Percentiles rank a stretch among this genome's conserved stretches.
Evolutionary conservation across 1,284 basidiomycete genomes (phyloP).

Genomic region (Somion occarium): DNA sequence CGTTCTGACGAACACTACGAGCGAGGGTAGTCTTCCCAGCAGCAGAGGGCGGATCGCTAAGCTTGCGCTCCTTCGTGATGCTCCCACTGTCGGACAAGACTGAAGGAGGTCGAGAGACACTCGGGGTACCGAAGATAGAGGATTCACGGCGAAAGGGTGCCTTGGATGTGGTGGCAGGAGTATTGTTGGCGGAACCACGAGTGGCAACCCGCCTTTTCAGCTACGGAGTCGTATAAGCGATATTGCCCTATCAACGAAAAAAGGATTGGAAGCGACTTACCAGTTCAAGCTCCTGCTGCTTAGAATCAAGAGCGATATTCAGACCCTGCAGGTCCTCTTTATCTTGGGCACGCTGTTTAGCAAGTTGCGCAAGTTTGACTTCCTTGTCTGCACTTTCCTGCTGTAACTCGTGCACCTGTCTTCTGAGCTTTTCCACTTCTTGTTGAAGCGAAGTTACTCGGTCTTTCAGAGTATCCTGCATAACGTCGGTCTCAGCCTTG

Average conservation of each 20-base stretch:
- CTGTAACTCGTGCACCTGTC: conserved; percentile 66
- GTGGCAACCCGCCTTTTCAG: conserved; percentile 58
- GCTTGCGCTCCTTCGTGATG: conserved; percentile 28
- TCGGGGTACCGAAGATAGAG: conserved; percentile 42
- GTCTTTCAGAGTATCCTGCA: conserved; percentile 41
- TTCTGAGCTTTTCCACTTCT: conserved; percentile 59
- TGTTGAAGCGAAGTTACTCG: conserved; percentile 48
- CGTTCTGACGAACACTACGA: conserved; percentile 46
- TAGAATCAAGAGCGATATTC: conserved; percentile 84
- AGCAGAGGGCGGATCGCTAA: conserved; percentile 23
- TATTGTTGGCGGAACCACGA: conserved; percentile 56
- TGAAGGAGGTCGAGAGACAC: conserved; percentile 44
- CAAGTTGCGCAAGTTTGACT: conserved; percentile 70
- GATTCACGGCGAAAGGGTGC: conserved; percentile 47
- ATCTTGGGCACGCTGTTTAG: conserved; percentile 61
- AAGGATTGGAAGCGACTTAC: conserved; percentile 40
- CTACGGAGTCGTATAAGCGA: too few relatives aligned
- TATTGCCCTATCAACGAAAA: conserved; percentile 6
- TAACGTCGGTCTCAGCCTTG: conserved; percentile 50
- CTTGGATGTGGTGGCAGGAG: conserved; percentile 46
- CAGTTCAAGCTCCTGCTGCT: conserved; percentile 86
- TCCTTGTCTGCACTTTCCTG: conserved; percentile 82
- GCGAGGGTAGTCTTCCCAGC: conserved; percentile 34
- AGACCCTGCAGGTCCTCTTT: conserved; percentile 76
- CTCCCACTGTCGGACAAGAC: conserved; percentile 49